These are phyloP conservation scores for Ganoderma leucocontextum DNA, from an alignment of 1,284 basidiomycete species.

Conservation along the genomic window DNA sequence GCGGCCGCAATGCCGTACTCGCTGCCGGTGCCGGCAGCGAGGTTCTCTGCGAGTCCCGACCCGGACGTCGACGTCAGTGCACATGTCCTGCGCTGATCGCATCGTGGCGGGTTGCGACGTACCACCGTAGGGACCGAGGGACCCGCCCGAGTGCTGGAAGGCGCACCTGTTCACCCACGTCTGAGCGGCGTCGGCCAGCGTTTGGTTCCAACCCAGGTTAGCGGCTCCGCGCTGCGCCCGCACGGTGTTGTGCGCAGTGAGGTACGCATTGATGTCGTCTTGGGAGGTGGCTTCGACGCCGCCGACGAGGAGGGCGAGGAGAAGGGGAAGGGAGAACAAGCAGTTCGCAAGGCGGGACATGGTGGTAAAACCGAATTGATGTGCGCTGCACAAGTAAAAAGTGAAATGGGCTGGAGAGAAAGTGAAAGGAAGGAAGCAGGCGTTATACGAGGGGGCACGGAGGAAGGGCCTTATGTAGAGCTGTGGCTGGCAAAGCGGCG, in stretches of 20 bases:
- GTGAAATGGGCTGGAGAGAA: constrained; percentile 34
- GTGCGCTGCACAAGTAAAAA: constrained; percentile 29
- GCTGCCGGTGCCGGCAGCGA: constrained; percentile 47
- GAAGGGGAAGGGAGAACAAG: constrained; percentile 49
- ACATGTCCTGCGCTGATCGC: no score
- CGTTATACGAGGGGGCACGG: no score
- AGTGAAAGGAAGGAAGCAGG: constrained; percentile 25
- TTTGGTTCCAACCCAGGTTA: constrained; percentile 64
- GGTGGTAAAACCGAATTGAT: constrained; percentile 24
- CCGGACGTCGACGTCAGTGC: no score
- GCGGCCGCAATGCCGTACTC: background rate
- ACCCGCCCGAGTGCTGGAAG: constrained; percentile 70
- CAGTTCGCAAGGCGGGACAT: constrained; percentile 52
- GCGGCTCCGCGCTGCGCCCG: constrained; percentile 67
- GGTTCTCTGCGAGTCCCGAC: constrained; percentile 58
- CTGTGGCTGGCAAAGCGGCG: background rate
- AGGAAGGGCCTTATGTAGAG: background rate
- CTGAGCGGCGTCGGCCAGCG: constrained; percentile 63
- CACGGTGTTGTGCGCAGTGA: constrained; percentile 65
- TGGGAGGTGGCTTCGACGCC: constrained; percentile 46
- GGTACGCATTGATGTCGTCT: constrained; percentile 50
- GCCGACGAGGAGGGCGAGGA: constrained; percentile 44
- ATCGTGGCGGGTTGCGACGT: constrained; percentile 28
- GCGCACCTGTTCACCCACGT: constrained; percentile 69
- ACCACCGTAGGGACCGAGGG: constrained; percentile 69